Base-by-base conservation (phyloP, 2,329 filamentous ascomycete genomes). In the Lizonia empirigonia region DNA sequence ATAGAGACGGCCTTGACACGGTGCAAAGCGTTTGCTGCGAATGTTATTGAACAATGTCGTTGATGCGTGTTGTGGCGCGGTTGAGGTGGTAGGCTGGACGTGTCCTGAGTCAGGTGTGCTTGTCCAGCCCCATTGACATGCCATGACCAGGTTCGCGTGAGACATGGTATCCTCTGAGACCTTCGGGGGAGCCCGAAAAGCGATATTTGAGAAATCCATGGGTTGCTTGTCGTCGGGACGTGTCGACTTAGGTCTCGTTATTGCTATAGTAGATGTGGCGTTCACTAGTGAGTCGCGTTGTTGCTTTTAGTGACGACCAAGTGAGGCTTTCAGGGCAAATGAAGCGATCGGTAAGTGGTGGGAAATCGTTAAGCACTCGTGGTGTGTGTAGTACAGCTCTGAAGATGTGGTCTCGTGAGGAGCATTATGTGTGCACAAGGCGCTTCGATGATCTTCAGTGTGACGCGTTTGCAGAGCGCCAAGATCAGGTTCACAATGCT, bases 111-210 rank as follows among this genome's bases (percentile, higher is more conserved):
- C 56, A 36, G 64, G 65, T 23, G 62, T 62, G 23, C 62, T 65
- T 13, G 62, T 59, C 69, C 69, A 72, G 2, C 69, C 68, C 60
- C 68, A 72, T 40, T 66, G 63, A 53, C 67, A 70, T 15, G 67
- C 59, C 60, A 69, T 68, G 6, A 72, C 64, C 18, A 68, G 44
- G 34, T 70, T 64, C 16, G 67, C 55, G 39, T 72, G 68, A 32
- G 65, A 63, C 59, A 72, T 70, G 7, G 63, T 67, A 44, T 71
- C 68, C 33, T 61, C 50, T 22, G 69, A 72, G 24, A 70, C 53
- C 40, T 62, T 62, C 15, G 45, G 45, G 23, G 51, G 50, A 26
- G 44, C 23, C 12, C 53, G 58, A 46, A 70, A 70, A 27, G 58
- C 63, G 52, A 53, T 61, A 41, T 55, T 67, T 10, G 68, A 69